These are phyloP conservation scores for Monascus ruber DNA, from an alignment of 2,329 filamentous ascomycete genomes.

Conservation along the genomic window DNA sequence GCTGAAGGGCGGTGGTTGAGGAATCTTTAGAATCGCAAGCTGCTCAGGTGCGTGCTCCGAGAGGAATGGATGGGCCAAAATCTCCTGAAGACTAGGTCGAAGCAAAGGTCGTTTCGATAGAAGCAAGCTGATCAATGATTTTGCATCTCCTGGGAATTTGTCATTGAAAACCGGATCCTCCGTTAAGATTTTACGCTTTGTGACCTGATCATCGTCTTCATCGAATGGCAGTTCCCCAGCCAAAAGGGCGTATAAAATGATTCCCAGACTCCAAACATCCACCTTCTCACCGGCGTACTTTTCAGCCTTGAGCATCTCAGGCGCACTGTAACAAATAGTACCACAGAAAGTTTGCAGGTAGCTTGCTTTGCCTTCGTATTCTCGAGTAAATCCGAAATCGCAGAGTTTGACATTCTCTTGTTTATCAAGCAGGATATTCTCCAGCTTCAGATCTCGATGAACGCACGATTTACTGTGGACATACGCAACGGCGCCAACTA, in stretches of 20 bases:
- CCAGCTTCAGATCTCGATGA: conserved; percentile 90
- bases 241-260: conserved; percentile 75
- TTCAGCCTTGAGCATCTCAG: conserved; percentile 96
- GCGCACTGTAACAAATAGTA: conserved; percentile 93
- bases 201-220: conserved; percentile 83
- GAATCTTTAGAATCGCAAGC: conserved; percentile 74
- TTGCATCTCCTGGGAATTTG: conserved; percentile 64
- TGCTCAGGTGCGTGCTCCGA: conserved; percentile 78
- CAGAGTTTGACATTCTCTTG: conserved; percentile 95
- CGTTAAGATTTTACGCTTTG: conserved; percentile 71
- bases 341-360: conserved; percentile 96
- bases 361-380: conserved; percentile 91
- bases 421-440: conserved; percentile 93
- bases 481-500: conserved; percentile 88
- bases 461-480: conserved; percentile 93
- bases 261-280: conserved; percentile 94
- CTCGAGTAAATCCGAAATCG: conserved; percentile 94
- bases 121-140: conserved; percentile 64
- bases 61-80: conserved; percentile 78
- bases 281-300: conserved; percentile 98
- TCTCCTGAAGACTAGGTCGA: conserved; percentile 70
- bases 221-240: conserved; percentile 84
- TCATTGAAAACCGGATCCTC: conserved; percentile 80
- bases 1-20: conserved; percentile 70
- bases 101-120: conserved; percentile 83